Evolutionary conservation across 2,329 filamentous ascomycete species (phyloP).

Genomic region (Falciphora oryzae): DNA sequence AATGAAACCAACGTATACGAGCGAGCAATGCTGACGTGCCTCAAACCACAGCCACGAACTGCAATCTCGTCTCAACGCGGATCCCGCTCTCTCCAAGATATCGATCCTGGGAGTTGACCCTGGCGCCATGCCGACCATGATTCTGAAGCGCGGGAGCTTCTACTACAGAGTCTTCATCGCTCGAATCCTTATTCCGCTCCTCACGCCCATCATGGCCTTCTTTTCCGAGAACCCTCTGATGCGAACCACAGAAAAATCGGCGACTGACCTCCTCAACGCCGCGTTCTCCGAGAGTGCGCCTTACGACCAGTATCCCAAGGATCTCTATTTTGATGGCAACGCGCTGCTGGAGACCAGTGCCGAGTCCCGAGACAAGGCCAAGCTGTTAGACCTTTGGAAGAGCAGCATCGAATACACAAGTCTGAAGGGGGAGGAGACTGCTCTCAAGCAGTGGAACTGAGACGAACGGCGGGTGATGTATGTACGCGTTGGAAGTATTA

Average conservation of each 20-base stretch:
- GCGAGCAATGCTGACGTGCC: too few relatives aligned
- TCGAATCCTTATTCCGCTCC: conserved; percentile 13
- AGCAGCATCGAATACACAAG: conserved; percentile 22
- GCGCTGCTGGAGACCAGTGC: conserved; percentile 14
- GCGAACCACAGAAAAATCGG: conserved; percentile 24
- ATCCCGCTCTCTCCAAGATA: conserved; percentile 23
- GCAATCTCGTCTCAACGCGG: conserved; percentile 21
- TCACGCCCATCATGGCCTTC: conserved; percentile 14
- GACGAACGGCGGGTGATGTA: too few relatives aligned
- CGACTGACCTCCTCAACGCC: conserved; percentile 23
- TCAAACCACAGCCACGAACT: conserved; percentile 21
- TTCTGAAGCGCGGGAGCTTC: conserved; percentile 17
- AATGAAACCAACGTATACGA: too few relatives aligned
- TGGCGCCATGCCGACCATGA: conserved; percentile 23
- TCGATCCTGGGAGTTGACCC: conserved; percentile 29
- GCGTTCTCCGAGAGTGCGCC: conserved; percentile 20
- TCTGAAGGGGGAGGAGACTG: conserved; percentile 24
- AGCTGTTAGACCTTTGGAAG: conserved; percentile 24
- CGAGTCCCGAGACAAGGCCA: conserved; percentile 23
- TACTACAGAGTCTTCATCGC: conserved; percentile 16
- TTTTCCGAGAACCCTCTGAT: conserved; percentile 20
- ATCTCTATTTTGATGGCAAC: conserved; percentile 25
- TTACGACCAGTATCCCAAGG: conserved; percentile 24
- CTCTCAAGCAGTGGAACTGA: conserved; percentile 21
- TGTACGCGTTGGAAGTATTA: too few relatives aligned